phyloP scores from a whole-genome alignment of 495 filamentous ascomycete species.

The Aspergillus affinis region DNA sequence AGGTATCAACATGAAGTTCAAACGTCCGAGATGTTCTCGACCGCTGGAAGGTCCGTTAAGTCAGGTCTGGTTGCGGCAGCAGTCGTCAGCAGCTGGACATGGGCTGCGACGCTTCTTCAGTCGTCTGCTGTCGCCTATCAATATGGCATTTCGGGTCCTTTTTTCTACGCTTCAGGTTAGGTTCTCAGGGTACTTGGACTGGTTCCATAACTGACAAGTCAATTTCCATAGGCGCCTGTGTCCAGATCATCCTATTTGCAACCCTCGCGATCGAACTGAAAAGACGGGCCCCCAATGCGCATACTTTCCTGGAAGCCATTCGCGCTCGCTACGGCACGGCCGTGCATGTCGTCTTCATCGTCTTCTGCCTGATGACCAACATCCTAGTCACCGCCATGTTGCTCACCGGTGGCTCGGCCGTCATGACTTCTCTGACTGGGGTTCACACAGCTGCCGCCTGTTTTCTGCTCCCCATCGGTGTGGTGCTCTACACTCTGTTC shows the following conservation, averaged over 20 bases:
- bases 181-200: not conserved
- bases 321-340: slow-evolving; percentile 58
- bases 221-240: slow-evolving; percentile 44
- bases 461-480: slow-evolving; percentile 84
- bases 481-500: slow-evolving; percentile 76
- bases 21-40: slow-evolving; percentile 97
- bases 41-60: slow-evolving; percentile 90
- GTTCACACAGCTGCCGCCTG: slow-evolving; percentile 86
- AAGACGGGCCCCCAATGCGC: slow-evolving; percentile 79
- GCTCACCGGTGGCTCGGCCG: slow-evolving; percentile 86
- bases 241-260: slow-evolving; percentile 80
- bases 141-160: slow-evolving; percentile 90
- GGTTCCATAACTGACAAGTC: not conserved
- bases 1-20: slow-evolving; percentile 92
- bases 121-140: slow-evolving; percentile 85
- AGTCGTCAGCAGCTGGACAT: slow-evolving; percentile 96
- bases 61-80: slow-evolving; percentile 91
- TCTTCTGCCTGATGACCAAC: slow-evolving; percentile 82
- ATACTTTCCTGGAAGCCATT: slow-evolving; percentile 82
- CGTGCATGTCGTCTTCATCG: slow-evolving; percentile 73
- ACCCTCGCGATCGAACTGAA: slow-evolving; percentile 94
- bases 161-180: slow-evolving; percentile 74
- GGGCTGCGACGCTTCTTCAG: slow-evolving; percentile 65
- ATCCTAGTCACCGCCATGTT: slow-evolving; percentile 89
- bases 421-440: slow-evolving; percentile 80